Evolutionary conservation across 768 basidiomycete genomes (phyloP).

Genomic region (Boletus rufocinnamomeus): DNA sequence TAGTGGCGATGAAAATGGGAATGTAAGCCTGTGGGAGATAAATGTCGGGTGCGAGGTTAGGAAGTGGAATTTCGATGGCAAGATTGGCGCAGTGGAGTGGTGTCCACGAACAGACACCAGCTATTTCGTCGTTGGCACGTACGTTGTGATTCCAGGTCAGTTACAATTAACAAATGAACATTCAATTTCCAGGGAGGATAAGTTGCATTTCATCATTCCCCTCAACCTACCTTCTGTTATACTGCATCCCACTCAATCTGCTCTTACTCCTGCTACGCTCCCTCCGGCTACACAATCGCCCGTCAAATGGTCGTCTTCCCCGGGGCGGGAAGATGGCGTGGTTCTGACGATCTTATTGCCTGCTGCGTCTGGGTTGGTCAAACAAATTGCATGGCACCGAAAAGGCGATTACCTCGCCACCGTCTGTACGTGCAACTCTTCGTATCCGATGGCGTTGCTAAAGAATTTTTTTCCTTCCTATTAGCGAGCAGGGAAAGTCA

Average conservation of each 20-base stretch:
- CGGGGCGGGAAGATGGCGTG: slow-evolving; percentile 50
- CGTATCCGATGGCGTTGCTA: slow-evolving; percentile 5
- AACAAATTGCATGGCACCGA: slow-evolving; percentile 89
- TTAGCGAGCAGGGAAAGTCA: slow-evolving; percentile 68
- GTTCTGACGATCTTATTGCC: slow-evolving; percentile 65
- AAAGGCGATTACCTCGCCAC: slow-evolving; percentile 95
- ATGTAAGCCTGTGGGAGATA: slow-evolving; percentile 89
- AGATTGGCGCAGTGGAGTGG: slow-evolving; percentile 89
- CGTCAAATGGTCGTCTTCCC: slow-evolving; percentile 68
- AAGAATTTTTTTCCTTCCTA: slow-evolving; percentile 8
- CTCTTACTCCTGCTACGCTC: slow-evolving; percentile 63
- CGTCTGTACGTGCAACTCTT: slow-evolving; percentile 70
- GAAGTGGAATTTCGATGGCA: slow-evolving; percentile 79
- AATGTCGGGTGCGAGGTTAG: slow-evolving; percentile 86
- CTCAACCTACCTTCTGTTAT: slow-evolving; percentile 69
- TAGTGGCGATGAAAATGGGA: slow-evolving; percentile 88
- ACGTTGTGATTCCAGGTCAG: slow-evolving; percentile 38
- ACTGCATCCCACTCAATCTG: slow-evolving; percentile 57
- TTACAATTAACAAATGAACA: slow-evolving; percentile 10
- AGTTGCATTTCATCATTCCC: slow-evolving; percentile 76
- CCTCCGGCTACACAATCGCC: slow-evolving; percentile 62
- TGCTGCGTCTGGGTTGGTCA: slow-evolving; percentile 65
- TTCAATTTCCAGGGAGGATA: slow-evolving; percentile 64
- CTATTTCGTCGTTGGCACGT: slow-evolving; percentile 82
- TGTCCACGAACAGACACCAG: slow-evolving; percentile 83